Conservation (phyloP, 495 filamentous ascomycete species). For the Penicillium goetzii region DNA sequence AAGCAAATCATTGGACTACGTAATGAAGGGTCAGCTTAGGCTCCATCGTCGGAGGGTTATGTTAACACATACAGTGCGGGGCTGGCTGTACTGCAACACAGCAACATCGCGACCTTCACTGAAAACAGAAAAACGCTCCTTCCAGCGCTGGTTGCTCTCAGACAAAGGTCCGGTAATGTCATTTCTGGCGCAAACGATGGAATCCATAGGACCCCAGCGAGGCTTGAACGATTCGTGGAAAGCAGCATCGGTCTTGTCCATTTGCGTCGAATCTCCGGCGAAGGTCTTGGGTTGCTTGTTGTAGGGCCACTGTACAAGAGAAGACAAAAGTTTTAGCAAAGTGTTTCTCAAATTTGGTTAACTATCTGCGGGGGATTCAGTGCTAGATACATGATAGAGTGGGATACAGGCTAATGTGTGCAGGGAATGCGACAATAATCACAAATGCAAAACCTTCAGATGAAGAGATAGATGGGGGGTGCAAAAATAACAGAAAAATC, state of each 20-base stretch:
- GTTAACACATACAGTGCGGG: conserved; percentile 29
- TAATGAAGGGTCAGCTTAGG: not conserved
- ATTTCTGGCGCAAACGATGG: conserved; percentile 63
- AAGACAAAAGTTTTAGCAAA: conserved; percentile 45
- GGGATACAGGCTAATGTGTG: conserved; percentile 16
- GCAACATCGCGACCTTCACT: conserved; percentile 44
- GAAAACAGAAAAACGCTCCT: conserved; percentile 40
- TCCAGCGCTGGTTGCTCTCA: conserved; percentile 38
- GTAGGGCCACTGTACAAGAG: conserved; percentile 80
- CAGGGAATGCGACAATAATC: not conserved
- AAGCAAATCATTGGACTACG: conserved; percentile 40
- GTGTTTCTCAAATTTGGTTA: conserved; percentile 29
- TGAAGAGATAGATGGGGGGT: not conserved
- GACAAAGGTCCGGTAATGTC: conserved; percentile 30
- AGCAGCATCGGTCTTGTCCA: conserved; percentile 59
- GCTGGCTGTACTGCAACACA: conserved; percentile 33
- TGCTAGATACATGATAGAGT: conserved; percentile 31
- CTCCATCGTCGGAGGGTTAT: not conserved
- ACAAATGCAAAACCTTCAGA: not conserved
- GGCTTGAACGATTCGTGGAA: conserved; percentile 73
- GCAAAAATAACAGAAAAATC: conserved; percentile 16
- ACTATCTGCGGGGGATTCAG: conserved; percentile 32
- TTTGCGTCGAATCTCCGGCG: conserved; percentile 57
- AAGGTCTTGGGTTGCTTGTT: conserved; percentile 71
- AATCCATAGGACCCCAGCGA: conserved; percentile 76